Base-by-base conservation (phyloP, 768 basidiomycete species). In the Trametes villosa region DNA sequence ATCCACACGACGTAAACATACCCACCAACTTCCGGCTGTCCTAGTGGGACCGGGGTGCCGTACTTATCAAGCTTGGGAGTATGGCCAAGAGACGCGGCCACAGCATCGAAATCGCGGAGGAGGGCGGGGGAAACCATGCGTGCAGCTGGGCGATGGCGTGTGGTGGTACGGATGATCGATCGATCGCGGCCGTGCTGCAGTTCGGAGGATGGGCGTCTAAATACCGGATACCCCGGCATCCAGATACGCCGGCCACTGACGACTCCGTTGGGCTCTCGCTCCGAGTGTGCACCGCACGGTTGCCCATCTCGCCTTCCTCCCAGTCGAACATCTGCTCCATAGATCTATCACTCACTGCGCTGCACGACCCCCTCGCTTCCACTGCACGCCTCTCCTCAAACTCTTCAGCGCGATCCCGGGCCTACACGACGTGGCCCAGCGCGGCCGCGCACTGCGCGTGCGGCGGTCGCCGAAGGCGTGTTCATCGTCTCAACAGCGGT, bases 301-400 rank as follows among this genome's bases (percentile, higher is more conserved):
- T 9, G 30, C 59, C 1, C 48, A 67, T 1, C 24, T 71, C 1
- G 56, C 54, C 26, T 64, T 69, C 1, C 62, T 72, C 12, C 62
- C 65, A 13, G 8, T 31, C n/a, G 9, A 48, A 3, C 69, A 72
- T 60, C 67, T 67, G 1, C 60, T 69, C 8, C 26, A 47, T 27
- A 12, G 24, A 5, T 52, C 52, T 8, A 24, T 65, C 27, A n/a
- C 27, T 9, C 56, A 49, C 9, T 59, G 62, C 3, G 31, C 61
- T 1, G 13, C 33, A 2, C 50, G 17, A 20, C 30, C 33, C 27
- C 54, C 60, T 18, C 63, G 61, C 26, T 42, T n/a, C 4, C 70
- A 73, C 45, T 57, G 47, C 2, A 46, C 64, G 0, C 59, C 70
- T 0, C 60, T 73, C 13, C 72, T 71, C 48, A 46, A 60, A 18